These are phyloP conservation scores for Aspergillus pseudoviridinutans DNA, from an alignment of 2,329 filamentous ascomycete species.

Conservation along the genomic window DNA sequence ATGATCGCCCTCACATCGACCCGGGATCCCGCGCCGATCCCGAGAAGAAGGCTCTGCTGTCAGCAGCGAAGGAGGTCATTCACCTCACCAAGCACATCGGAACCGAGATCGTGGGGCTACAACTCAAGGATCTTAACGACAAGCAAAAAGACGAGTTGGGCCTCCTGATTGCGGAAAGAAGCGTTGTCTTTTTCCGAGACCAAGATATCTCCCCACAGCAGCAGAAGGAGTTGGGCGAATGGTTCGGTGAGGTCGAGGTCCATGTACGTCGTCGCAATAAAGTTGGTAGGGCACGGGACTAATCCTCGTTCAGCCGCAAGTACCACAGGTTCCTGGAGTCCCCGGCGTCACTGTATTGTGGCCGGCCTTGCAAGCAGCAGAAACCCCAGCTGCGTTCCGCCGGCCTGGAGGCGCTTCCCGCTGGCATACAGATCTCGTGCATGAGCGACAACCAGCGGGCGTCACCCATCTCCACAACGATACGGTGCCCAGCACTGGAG, in stretches of 20 bases:
- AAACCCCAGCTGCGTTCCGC: conserved; percentile 59
- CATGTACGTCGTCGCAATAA: conserved; percentile 50
- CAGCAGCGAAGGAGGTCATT: conserved; percentile 60
- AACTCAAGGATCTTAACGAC: conserved; percentile 58
- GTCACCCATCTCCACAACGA: conserved; percentile 69
- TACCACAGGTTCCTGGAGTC: conserved; percentile 64
- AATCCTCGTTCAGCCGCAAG: conserved; percentile 55
- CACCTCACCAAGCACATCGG: conserved; percentile 60
- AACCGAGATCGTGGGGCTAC: conserved; percentile 61
- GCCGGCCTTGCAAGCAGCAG: conserved; percentile 64
- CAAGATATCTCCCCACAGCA: conserved; percentile 60
- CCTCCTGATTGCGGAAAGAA: conserved; percentile 59
- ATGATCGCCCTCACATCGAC: conserved; percentile 55
- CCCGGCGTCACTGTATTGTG: conserved; percentile 64
- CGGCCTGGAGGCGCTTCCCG: conserved; percentile 63
- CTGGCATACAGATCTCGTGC: conserved; percentile 69
- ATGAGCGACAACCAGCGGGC: conserved; percentile 66
- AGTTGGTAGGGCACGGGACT: not conserved
- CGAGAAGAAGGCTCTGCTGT: conserved; percentile 58
- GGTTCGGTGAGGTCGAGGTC: conserved; percentile 63
- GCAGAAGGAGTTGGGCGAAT: conserved; percentile 60
- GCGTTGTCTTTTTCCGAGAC: conserved; percentile 64
- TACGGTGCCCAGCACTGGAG: conserved; percentile 60
- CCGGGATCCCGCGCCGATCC: conserved; percentile 62
- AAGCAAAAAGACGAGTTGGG: conserved; percentile 61